These are phyloP conservation scores for Cercospora berteroae DNA, from an alignment of 2,329 filamentous ascomycete species.

Conservation along the genomic window DNA sequence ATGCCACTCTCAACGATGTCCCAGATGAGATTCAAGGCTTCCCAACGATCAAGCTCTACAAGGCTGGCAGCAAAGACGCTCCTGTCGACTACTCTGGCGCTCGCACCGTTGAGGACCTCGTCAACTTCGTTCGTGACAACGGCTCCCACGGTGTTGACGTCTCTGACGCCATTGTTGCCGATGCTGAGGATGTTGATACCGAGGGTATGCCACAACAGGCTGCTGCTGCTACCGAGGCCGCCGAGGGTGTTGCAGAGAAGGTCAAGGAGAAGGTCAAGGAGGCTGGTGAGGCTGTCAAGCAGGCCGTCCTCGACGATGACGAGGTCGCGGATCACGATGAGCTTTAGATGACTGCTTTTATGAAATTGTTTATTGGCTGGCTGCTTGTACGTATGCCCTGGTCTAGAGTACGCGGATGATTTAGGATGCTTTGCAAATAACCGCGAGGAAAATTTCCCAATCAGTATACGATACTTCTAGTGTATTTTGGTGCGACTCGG, in stretches of 20 bases:
- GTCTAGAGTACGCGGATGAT: conserved; percentile 5
- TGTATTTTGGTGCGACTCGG: neutral
- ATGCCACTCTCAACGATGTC: conserved; percentile 93
- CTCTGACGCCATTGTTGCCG: conserved; percentile 52
- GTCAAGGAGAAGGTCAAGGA: conserved; percentile 40
- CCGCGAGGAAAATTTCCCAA: neutral
- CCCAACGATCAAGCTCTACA: conserved; percentile 98
- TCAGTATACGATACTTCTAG: neutral
- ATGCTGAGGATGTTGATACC: conserved; percentile 46
- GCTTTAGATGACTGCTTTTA: conserved; percentile 58
- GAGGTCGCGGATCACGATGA: conserved; percentile 62
- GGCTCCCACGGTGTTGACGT: conserved; percentile 82
- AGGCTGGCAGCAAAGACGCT: conserved; percentile 80
- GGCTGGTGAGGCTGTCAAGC: conserved; percentile 35
- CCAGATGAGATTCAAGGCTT: conserved; percentile 96
- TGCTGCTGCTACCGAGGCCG: conserved; percentile 42
- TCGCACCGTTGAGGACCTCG: conserved; percentile 87
- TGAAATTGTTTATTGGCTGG: neutral
- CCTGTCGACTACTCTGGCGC: conserved; percentile 84
- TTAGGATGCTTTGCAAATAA: neutral
- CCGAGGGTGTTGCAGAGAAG: conserved; percentile 18
- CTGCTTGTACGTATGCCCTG: conserved; percentile 2
- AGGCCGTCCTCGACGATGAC: conserved; percentile 37
- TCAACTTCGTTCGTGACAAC: conserved; percentile 90
- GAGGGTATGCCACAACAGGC: conserved; percentile 50